Base-by-base conservation (phyloP, 1,284 basidiomycete species). In the Melampsora americana region DNA sequence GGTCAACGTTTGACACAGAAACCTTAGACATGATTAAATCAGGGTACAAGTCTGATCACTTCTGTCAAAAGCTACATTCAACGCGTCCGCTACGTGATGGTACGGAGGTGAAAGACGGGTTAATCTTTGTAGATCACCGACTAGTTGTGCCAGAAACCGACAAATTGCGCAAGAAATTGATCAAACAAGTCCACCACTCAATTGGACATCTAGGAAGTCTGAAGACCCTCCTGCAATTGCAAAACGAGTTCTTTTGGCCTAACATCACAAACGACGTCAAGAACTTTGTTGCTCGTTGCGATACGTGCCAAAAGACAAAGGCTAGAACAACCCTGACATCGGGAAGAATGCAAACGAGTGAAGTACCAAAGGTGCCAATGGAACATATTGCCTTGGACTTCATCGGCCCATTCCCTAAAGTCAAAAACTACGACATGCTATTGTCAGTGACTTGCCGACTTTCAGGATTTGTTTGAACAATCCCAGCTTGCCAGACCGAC, bases 171-270 rank as follows among this genome's bases (percentile, higher is more conserved):
- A 79, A 82, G 42, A 46, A 67, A 14, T 69, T 84, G 0, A 82
- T 79, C 61, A 75, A 70, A 0, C 72, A 83, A 1, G 81, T 82
- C 0, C 83, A 83, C 65, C 79, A 83, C 50, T 71, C 81, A 0
- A 80, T 82, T 0, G 83, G 85, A 0, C 85, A 86, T 72, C 84
- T 84, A 70, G 83, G 85, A 0, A 79, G 80, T 26, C 79, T 83
- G 26, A 85, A 85, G 68, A 80, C 79, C n/a, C 84, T 85, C 67
- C 79, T 72, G 0, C 59, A 81, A 0, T 77, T 85, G 0, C 77
- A 79, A 0, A 67, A 78, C 4, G 80, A 80, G 0, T 86, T 82
- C 66, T 85, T 84, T 78, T 86, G 85, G 85, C 85, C 83, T 0
- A 78, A 81, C 23, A 86, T 86, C 84, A 32, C 23, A 0, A 56